phyloP scores from a whole-genome alignment of 2,329 filamentous ascomycete species.

The Zopfia rhizophila region DNA sequence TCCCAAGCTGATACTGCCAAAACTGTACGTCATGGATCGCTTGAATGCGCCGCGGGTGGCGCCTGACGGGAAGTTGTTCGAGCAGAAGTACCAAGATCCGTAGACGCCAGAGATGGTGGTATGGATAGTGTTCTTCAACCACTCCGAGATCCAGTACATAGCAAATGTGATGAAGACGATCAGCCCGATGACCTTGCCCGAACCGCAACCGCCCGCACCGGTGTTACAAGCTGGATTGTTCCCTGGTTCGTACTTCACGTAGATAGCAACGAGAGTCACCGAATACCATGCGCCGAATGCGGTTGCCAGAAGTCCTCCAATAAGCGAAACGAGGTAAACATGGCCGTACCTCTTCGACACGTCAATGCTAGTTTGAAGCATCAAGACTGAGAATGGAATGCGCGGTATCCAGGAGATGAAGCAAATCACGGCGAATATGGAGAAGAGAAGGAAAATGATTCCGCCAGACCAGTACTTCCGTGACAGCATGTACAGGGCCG shows the following conservation, averaged over 20 bases:
- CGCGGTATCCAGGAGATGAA: constrained; percentile 90
- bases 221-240: constrained; percentile 66
- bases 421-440: constrained; percentile 80
- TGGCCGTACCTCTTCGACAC: constrained; percentile 86
- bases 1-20: constrained; percentile 89
- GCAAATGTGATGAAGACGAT: constrained; percentile 90
- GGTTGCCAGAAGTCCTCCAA: constrained; percentile 80
- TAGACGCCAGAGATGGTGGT: constrained; percentile 89
- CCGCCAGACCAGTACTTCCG: constrained; percentile 82
- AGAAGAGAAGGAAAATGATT: constrained; percentile 86
- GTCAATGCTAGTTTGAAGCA: constrained; percentile 87
- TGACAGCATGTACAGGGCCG: constrained; percentile 85
- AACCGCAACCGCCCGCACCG: constrained; percentile 72
- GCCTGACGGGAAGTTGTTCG: constrained; percentile 74
- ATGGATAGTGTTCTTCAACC: constrained; percentile 93
- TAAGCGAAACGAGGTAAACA: constrained; percentile 84
- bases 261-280: constrained; percentile 85
- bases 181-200: constrained; percentile 82
- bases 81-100: constrained; percentile 90
- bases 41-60: constrained; percentile 86
- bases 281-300: constrained; percentile 87
- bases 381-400: constrained; percentile 91
- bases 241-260: constrained; percentile 81
- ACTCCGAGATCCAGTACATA: constrained; percentile 93
- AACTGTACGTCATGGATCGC: constrained; percentile 87